These are phyloP conservation scores for Rehmannia glutinosa DNA, from an alignment of 257 asterid genomes.

Conservation along the genomic window DNA sequence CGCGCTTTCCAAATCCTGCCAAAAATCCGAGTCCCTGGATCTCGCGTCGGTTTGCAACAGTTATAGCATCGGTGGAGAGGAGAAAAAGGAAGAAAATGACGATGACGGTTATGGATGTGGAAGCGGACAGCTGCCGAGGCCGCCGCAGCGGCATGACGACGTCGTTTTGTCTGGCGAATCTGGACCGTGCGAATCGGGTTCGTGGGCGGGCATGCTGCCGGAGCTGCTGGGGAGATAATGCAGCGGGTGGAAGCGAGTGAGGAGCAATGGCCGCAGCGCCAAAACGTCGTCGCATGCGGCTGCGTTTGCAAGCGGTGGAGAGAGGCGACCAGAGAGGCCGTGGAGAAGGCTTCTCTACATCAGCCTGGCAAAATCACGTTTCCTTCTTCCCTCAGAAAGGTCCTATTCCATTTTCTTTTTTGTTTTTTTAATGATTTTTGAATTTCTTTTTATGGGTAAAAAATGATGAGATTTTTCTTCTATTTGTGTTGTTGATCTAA, in stretches of 20 bases:
- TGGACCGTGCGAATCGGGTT: conserved; percentile 13
- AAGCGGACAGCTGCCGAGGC: neutral
- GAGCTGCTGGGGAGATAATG: conserved; percentile 72
- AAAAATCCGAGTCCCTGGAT: conserved; percentile 26
- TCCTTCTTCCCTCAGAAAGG: conserved; percentile 91
- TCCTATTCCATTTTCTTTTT: neutral
- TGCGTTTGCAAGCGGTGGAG: conserved; percentile 94
- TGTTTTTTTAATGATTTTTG: too few relatives aligned
- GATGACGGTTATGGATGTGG: neutral
- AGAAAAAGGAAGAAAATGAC: conserved; percentile 11
- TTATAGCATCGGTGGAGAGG: conserved; percentile 13
- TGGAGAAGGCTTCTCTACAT: conserved; percentile 35
- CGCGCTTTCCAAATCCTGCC: conserved; percentile 42
- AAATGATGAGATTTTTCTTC: too few relatives aligned
- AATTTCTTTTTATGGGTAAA: neutral
- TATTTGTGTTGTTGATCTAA: neutral
- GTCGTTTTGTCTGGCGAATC: conserved; percentile 8
- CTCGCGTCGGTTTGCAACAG: neutral
- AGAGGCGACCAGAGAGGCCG: conserved; percentile 61
- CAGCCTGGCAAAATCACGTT: conserved; percentile 73
- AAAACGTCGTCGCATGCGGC: conserved; percentile 72
- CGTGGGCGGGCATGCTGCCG: conserved; percentile 78
- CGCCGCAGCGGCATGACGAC: conserved; percentile 2
- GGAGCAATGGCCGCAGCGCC: conserved; percentile 73
- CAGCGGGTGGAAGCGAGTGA: conserved; percentile 66